Base-by-base conservation (phyloP, 164 flowering plant species). In the Berberis thunbergii region DNA sequence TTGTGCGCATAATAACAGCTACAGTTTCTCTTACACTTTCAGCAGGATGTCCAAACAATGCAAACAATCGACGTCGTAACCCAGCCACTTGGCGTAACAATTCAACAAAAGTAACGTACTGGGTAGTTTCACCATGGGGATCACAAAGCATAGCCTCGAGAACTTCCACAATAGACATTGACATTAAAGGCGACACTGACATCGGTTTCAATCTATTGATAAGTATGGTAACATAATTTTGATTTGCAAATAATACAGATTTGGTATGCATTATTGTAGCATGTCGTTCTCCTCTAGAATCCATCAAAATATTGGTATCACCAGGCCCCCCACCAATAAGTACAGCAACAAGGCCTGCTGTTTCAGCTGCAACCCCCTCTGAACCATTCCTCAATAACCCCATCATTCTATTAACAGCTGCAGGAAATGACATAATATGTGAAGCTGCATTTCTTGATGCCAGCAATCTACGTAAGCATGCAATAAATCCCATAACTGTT, bases 301-400 rank as follows among this genome's bases (percentile, higher is more conserved):
- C 97, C 62, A 84, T 70, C 49, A 80, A 56, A 49, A 77, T 49
- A 78, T 73, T 84, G 61, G 86, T 61, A 73, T 89, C 95, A 41
- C 85, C 93, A 57, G 96, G 91, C 61, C 96, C 99, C 73, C 99
- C 96, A 66, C 99, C 99, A 70, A 94, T 82, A 59, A 94, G 93
- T 45, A 79, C 77, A 26, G 97, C 94, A 69, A 91, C 75, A 75
- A 94, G 90, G 48, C 86, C 96, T 1, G 94, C 88, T 64, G 96
- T 85, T 81, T 94, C 99, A 70, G 97, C 87, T 62, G 99, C 91
- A 26, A 94, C 88, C 72, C 96, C 89, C 72, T 94, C 96, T 40
- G 99, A 94, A 66, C 99, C 99, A 79, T 89, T 94, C 78, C 97
- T 85, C n/a, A 94, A 89, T 39, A 94, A 76, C 68, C 99, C 99